Conservation (phyloP, 495 filamentous ascomycete genomes). For the Hyaloscypha finlandica region DNA sequence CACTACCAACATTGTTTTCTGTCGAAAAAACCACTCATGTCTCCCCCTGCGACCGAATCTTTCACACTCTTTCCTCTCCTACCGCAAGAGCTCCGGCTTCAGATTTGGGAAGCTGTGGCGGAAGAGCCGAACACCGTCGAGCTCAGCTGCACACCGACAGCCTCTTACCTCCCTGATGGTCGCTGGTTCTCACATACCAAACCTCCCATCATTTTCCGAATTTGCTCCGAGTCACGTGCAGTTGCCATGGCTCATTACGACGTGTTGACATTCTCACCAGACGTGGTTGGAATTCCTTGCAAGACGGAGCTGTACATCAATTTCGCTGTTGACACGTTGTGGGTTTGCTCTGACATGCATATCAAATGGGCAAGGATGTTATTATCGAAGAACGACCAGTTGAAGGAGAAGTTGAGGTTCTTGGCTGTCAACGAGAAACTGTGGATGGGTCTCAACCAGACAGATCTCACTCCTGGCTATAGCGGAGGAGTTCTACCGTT, state of each 20-base stretch:
- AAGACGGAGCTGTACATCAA: constrained; percentile 14
- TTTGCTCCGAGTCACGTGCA: constrained; percentile 16
- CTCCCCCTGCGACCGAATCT: neutral
- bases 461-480: neutral
- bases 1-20: constrained; percentile 13
- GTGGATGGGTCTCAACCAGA: constrained; percentile 11
- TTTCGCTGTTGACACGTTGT: constrained; percentile 14
- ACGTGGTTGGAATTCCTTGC: constrained; percentile 4
- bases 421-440: constrained; percentile 8
- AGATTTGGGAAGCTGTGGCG: constrained; percentile 22
- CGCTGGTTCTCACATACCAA: constrained; percentile 21
- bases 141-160: constrained; percentile 14
- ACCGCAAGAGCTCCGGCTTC: constrained; percentile 17
- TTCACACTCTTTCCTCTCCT: constrained; percentile 28
- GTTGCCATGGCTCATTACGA: constrained; percentile 7
- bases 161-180: constrained; percentile 11
- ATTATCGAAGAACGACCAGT: constrained; percentile 13
- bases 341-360: constrained; percentile 19
- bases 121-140: constrained; percentile 12
- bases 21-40: neutral
- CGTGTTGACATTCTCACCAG: constrained; percentile 2
- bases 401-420: constrained; percentile 18
- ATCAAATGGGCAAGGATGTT: constrained; percentile 11
- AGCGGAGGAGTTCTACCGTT: neutral
- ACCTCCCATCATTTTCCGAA: constrained; percentile 6